Evolutionary conservation across 1,139 yeast genomes (phyloP), one percentile per base, ranked within the genome.

Genomic region (Saccharomyces hybrid): DNA sequence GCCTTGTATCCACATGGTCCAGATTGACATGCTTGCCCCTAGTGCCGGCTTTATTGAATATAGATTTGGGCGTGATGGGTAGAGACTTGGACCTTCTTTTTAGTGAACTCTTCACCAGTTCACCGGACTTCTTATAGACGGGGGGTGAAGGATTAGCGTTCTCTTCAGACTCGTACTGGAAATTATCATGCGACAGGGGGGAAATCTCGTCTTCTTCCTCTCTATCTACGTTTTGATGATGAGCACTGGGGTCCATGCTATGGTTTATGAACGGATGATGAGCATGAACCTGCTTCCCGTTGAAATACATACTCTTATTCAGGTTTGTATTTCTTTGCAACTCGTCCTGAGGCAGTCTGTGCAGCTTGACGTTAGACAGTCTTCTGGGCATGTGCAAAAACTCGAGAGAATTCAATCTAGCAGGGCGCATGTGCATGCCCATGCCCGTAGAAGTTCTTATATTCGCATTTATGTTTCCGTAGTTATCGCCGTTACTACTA

Each of bases 71-170:
- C 8, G 66, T 58, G 20, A 61, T 59, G 8, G 70, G 70, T 47
- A 65, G 56, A 30, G 70, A 66, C 53, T 64, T 63, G 25, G 69
- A 64, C 46, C 70, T 49, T n/a, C 59, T 56, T 49, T 65, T 66
- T 46, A 66, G 52, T 5, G 67, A 64, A 52, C 63, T 55, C 52
- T 60, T 62, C 23, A 66, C 63, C 50, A 65, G 48, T 50, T 65
- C 70, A 2, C 70, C 70, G 1, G 68, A 63, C 51, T 65, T 66
- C 52, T 66, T 66, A 57, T 65, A 65, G 8, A 66, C 59, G 14
- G 67, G 67, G 13, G 57, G 59, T 16, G 58, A 53, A 3, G 60
- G 61, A 25, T 57, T 28, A 16, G 23, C 44, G 5, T 20, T 38
- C 25, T 38, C 44, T 38, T 38, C 44, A 4, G 44, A 38, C 3